These are phyloP conservation scores for Blastocystis sp. DNA, from an alignment of 352 stramenopile genomes.

Conservation along the genomic window DNA sequence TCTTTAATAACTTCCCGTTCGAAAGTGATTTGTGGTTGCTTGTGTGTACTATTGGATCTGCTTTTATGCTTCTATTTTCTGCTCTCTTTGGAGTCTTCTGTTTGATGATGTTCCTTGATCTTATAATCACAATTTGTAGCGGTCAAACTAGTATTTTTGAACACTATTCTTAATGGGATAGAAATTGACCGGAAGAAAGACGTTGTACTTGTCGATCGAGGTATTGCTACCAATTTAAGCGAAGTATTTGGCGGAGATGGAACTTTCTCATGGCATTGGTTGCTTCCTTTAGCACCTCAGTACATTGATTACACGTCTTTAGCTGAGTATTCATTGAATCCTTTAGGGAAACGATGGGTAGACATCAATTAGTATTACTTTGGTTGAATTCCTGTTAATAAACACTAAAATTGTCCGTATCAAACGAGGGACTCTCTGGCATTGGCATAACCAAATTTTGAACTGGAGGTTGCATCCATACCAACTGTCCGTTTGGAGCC, in stretches of 20 bases:
- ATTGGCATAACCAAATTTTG: too few species aligned
- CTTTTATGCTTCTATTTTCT: not conserved
- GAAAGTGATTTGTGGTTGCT: not conserved
- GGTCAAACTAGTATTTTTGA: not conserved
- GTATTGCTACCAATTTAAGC: not conserved
- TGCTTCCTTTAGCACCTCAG: not conserved
- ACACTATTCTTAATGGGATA: not conserved
- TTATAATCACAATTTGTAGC: not conserved
- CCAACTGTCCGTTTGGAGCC: not conserved
- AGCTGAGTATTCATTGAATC: not conserved
- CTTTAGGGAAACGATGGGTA: not conserved
- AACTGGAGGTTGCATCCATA: not conserved
- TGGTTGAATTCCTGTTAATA: not conserved
- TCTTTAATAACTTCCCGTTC: not conserved
- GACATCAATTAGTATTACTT: not conserved
- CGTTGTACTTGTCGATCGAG: not conserved
- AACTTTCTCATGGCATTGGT: not conserved
- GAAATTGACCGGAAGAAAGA: slow-evolving; percentile 46
- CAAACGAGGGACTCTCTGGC: not conserved
- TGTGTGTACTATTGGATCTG: not conserved
- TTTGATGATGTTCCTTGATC: not conserved
- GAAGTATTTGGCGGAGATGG: slow-evolving; percentile 47
- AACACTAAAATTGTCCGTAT: not conserved
- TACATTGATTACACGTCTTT: not conserved
- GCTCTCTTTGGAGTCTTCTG: slow-evolving; percentile 6